Base-by-base conservation (phyloP, 2,329 filamentous ascomycete species). In the Truncatella angustata region DNA sequence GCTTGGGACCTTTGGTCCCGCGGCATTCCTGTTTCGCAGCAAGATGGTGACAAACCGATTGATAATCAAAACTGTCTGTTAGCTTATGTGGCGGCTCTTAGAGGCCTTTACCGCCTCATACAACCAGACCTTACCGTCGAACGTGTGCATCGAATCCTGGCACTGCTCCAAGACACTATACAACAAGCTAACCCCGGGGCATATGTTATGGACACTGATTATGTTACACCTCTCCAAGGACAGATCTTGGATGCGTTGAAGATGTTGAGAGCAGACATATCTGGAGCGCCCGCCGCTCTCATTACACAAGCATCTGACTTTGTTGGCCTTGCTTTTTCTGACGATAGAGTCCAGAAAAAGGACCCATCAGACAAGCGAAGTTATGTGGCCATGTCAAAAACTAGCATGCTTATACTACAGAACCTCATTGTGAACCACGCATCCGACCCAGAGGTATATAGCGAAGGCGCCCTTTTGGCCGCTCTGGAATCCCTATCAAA, bases 301-400 rank as follows among this genome's bases (percentile, higher is more conserved):
- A 78, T 92, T 47, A 74, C 74, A 1, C 80, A 89, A 51, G 79
- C 91, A 9, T 82, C 90, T 1, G 81, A 88, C 46, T 84, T 96
- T 54, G 80, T 85, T 7, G 79, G 82, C 2, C 74, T 96, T 30
- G 87, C 90, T 1, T 92, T 90, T 59, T 69, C 74, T 0, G 62
- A 69, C 26, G 69, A 65, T 12, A 63, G 56, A 54, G 61, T 56
- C 34, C 62, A 60, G 55, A 51, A 71, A 57, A 51, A 68, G 66
- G 58, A 66, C 30, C n/a, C 58, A 30, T n/a, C 56, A 61, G 47
- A 68, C 47, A 84, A 84, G 52, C 88, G 90, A 5, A 96, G 91
- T 0, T 97, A 91, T 64, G 85, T 99, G 51, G 93, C 94, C 30
- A 82, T 97, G 64, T 91, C 92, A 1, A 96, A 94, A 67, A 82